Conservation (phyloP, 2,329 filamentous ascomycete genomes). For the Pseudopithomyces maydicus region DNA sequence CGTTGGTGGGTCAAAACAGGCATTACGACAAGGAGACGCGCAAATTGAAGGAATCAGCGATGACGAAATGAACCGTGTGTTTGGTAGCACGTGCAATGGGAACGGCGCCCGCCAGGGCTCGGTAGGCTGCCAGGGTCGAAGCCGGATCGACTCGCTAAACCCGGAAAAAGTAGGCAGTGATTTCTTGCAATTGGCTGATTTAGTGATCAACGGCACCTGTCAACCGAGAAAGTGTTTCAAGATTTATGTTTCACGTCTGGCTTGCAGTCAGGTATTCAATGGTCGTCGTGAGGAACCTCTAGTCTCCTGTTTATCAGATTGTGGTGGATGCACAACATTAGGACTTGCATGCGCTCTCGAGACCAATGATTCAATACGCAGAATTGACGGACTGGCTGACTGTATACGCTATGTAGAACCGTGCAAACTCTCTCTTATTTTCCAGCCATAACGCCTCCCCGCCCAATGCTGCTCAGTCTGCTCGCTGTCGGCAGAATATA, state of each 20-base stretch:
- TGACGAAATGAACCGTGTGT: neutral
- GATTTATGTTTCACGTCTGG: too few relatives aligned
- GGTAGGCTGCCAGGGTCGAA: neutral
- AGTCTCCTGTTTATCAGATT: neutral
- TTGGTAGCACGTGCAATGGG: neutral
- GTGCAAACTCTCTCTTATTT: conserved; percentile 11
- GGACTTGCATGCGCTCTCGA: too few relatives aligned
- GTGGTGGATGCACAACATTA: too few relatives aligned
- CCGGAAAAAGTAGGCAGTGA: neutral
- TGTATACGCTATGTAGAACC: conserved; percentile 10
- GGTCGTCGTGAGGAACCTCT: too few relatives aligned
- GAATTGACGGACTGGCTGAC: neutral
- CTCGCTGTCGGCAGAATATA: conserved; percentile 30
- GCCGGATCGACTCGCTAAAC: neutral
- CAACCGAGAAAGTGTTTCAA: too few relatives aligned
- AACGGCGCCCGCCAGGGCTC: neutral
- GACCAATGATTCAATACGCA: too few relatives aligned
- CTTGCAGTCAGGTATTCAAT: too few relatives aligned
- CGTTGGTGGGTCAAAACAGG: neutral
- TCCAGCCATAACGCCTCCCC: conserved; percentile 30
- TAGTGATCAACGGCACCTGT: too few relatives aligned
- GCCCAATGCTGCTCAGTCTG: conserved; percentile 37
- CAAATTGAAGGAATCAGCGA: neutral
- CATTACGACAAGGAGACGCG: neutral
- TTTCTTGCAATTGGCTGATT: too few relatives aligned